Base-by-base conservation (phyloP, 345 rosid species). In the Raphanus sativus region DNA sequence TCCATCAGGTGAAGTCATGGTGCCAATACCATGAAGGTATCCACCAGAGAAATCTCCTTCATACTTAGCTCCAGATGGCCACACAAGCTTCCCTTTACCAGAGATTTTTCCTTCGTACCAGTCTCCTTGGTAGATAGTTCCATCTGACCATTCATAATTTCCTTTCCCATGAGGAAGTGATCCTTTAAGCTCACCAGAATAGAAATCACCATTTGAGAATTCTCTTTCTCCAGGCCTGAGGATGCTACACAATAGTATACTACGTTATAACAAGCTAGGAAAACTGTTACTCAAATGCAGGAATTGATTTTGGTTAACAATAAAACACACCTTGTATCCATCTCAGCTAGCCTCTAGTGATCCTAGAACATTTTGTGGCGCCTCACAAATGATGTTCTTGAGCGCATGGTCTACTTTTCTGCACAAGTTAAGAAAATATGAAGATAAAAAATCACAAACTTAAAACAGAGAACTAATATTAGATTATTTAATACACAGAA, bases 31-130 rank as follows among this genome's bases (percentile, higher is more conserved):
- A 75, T 94, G 97, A 72, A 94, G 90, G 82, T 87, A 88, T 75
- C 89, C 93, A 33, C 97, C 97, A 3, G 93, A 92, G 78, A 94
- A 81, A 81, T 90, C 95, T 66, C 98, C 98, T 65, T 87, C 92
- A 25, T 90, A 92, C 63, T 77, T 89, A 16, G 90, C 90, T 69
- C 97, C 97, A 6, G 93, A 86, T 16, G 87, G 59, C 97, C 97
- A 92, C 30, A 80, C 4, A 66, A 90, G 86, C 67, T 76, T 69
- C 73, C 98, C 98, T 84, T 87, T 89, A 65, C 97, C 97, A 8
- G 88, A 84, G 81, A 94, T 89, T 82, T 90, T 89, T 28, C 97
- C 97, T 42, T 77, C 86, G 78, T 86, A 88, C 98, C 98, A 94
- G 29, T 89, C 91, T 7, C 98, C 98, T 13, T 92, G 90, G 55